Percentiles rank a stretch among this genome's conserved stretches.
These are phyloP conservation scores for Ballota nigra DNA, from an alignment of 257 asterid species.

Conservation along the genomic window DNA sequence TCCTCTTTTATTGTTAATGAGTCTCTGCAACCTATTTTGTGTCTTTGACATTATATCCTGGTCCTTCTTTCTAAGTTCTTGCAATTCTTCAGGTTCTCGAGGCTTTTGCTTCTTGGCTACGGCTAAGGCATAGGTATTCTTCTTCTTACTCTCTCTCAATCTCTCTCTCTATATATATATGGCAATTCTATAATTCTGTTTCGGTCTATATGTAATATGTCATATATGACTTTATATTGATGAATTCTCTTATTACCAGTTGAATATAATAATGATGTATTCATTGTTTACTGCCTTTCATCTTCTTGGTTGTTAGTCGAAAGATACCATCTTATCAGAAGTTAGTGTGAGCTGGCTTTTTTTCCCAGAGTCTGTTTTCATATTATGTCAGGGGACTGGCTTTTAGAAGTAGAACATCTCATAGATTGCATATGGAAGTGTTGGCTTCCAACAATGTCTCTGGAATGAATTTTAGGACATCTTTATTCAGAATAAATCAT, in stretches of 20 bases:
- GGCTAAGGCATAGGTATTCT: constrained; percentile 84
- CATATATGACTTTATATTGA: not conserved
- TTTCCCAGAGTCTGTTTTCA: constrained; percentile 12
- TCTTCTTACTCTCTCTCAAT: not conserved
- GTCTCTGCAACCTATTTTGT: constrained; percentile 10
- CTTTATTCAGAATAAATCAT: not conserved
- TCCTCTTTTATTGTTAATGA: not conserved
- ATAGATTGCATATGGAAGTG: constrained; percentile 9
- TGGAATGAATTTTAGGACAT: constrained; percentile 4
- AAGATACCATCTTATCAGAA: not conserved
- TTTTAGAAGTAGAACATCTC: constrained; percentile 12
- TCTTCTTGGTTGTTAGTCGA: constrained; percentile 8
- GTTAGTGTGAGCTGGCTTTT: constrained; percentile 16
- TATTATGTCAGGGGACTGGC: not conserved
- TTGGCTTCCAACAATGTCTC: constrained; percentile 11
- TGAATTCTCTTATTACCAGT: constrained; percentile 9
- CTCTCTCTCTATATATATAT: not conserved
- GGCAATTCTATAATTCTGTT: constrained; percentile 18
- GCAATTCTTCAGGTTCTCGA: constrained; percentile 78
- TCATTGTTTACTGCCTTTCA: not conserved
- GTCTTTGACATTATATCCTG: constrained; percentile 19
- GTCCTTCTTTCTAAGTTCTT: constrained; percentile 25
- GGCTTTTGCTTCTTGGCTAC: constrained; percentile 99
- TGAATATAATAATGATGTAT: not conserved
- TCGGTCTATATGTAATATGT: constrained; percentile 1